phyloP scores from a whole-genome alignment of 768 basidiomycete species.

The Naganishia antarctica region DNA sequence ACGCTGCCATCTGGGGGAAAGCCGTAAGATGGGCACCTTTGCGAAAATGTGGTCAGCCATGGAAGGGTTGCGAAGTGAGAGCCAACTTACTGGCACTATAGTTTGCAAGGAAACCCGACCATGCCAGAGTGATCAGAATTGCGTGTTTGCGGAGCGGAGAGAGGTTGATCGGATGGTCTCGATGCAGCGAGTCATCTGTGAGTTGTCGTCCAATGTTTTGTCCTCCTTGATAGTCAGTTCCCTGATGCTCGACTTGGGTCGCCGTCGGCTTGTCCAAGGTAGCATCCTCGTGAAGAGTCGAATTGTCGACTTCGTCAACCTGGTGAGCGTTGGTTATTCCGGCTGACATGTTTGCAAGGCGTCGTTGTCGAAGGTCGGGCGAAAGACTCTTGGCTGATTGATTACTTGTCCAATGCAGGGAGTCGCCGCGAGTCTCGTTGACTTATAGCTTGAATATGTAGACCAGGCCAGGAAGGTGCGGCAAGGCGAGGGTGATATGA shows the following conservation, averaged over 20 bases:
- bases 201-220: conserved; percentile 3
- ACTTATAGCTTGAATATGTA: too few species aligned
- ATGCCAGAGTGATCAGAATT: conserved; percentile 32
- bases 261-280: background rate
- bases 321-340: background rate
- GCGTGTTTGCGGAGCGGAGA: conserved; percentile 25
- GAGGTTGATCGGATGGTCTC: conserved; percentile 36
- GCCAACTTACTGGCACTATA: conserved; percentile 25
- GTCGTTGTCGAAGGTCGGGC: background rate
- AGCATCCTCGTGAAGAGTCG: background rate
- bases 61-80: background rate
- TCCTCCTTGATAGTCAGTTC: background rate
- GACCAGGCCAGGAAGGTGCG: too few species aligned
- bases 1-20: conserved; percentile 25
- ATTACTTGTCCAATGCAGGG: too few species aligned
- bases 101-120: conserved; percentile 35
- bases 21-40: conserved; percentile 16
- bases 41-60: background rate
- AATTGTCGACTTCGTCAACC: conserved; percentile 10
- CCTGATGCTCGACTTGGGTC: background rate
- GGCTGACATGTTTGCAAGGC: background rate
- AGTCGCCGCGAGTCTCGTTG: too few species aligned
- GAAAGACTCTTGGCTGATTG: too few species aligned
- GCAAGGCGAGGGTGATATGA: too few species aligned
- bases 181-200: conserved; percentile 27